Evolutionary conservation across 768 basidiomycete species (phyloP).

Genomic region (Russula compacta): DNA sequence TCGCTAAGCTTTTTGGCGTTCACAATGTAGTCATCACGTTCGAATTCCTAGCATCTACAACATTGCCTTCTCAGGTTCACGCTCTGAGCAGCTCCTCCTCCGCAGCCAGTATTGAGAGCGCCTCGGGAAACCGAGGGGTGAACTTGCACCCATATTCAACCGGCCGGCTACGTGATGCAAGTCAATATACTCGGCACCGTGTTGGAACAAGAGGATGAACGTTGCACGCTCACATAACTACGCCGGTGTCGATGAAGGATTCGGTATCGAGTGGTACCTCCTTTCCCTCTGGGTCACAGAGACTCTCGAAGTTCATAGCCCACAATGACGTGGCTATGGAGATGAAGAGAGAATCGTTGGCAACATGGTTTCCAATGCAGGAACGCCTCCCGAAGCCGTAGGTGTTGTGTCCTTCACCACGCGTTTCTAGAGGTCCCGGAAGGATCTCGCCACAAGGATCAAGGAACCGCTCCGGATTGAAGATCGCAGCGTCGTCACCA

Average conservation of each 20-base stretch:
- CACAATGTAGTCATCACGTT: too few relatives aligned
- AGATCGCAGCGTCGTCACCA: conserved; percentile 14
- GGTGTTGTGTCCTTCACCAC: conserved; percentile 5
- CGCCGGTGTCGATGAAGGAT: not conserved
- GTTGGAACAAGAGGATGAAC: too few relatives aligned
- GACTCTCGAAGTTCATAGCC: conserved; percentile 11
- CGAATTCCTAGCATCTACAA: too few relatives aligned
- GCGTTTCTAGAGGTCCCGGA: not conserved
- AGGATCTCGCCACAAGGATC: not conserved
- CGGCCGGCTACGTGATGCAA: too few relatives aligned
- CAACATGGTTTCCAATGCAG: conserved; percentile 18
- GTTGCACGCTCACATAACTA: not conserved
- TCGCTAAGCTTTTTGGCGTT: too few relatives aligned
- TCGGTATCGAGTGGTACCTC: not conserved
- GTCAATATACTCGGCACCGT: too few relatives aligned
- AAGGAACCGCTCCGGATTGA: conserved; percentile 19
- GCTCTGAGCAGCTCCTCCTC: too few relatives aligned
- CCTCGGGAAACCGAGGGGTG: too few relatives aligned
- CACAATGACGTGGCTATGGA: conserved; percentile 16
- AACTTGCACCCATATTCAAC: too few relatives aligned
- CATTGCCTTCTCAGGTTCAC: too few relatives aligned
- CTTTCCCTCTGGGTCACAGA: conserved; percentile 6
- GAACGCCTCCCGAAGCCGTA: conserved; percentile 17
- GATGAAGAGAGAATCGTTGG: conserved; percentile 19
- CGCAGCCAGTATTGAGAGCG: too few relatives aligned